Percentiles rank a stretch among this genome's conserved stretches.
These are phyloP conservation scores for Neurospora sp. DNA, from an alignment of 495 filamentous ascomycete species.

Conservation along the genomic window DNA sequence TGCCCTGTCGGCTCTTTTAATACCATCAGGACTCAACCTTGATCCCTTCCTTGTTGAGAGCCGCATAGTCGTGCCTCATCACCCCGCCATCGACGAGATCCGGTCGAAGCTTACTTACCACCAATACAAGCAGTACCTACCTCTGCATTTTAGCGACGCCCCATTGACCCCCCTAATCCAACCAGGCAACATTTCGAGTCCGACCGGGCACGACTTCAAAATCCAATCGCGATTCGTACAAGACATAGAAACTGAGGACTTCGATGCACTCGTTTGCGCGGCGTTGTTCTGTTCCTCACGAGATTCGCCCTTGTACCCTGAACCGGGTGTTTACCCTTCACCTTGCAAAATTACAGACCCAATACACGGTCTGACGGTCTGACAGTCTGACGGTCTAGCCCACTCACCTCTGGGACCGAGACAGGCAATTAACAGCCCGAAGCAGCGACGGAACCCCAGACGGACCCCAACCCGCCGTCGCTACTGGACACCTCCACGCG, in stretches of 20 bases:
- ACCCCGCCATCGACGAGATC: background rate
- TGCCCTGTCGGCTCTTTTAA: background rate
- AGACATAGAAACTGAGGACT: background rate
- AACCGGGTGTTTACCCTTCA: background rate
- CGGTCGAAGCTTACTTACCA: background rate
- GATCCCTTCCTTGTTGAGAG: background rate
- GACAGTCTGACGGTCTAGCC: background rate
- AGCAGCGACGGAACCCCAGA: background rate
- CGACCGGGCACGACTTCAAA: background rate
- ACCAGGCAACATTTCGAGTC: background rate
- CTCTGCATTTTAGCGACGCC: background rate
- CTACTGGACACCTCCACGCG: background rate
- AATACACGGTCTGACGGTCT: background rate
- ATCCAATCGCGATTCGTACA: background rate
- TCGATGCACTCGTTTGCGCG: background rate
- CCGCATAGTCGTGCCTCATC: background rate
- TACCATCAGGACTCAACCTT: background rate
- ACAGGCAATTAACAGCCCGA: background rate
- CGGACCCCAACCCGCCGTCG: background rate
- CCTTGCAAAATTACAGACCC: background rate
- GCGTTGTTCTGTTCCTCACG: background rate
- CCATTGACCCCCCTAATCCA: background rate
- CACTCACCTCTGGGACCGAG: background rate
- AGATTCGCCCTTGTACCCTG: background rate
- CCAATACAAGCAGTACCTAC: background rate